Base-by-base conservation (phyloP, 768 basidiomycete species). In the Auriscalpium vulgare region DNA sequence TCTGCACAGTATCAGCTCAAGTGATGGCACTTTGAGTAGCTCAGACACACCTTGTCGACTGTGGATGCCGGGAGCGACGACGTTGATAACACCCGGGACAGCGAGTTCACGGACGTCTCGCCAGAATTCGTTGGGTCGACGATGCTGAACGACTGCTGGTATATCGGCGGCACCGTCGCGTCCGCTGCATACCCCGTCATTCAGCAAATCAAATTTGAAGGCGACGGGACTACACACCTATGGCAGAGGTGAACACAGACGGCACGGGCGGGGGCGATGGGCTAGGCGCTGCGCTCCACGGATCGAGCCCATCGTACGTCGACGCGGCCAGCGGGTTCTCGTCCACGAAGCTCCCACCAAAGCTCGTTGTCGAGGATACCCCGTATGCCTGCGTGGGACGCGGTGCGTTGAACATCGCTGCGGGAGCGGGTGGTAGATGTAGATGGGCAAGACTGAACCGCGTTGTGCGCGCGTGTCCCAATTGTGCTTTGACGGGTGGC, bases 331-430 rank as follows among this genome's bases (percentile, higher is more conserved):
- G 76, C 2, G 88, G 89, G 65, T 91, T 83, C 62, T 88, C 85
- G 62, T 84, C 84, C 21, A 89, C 85, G 67, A 83, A 88, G 69
- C 85, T 88, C 46, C 75, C 81, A 35, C 85, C 85, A 58, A 90
- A 79, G 44, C 82, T 81, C 21, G 74, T 76, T 43, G 75, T 74
- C 2, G 85, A 75, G 17, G 77, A 75, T 37, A 76, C 72, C 49
- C 76, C 75, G 64, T 91, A 89, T 58, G 85, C 75, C 62, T 87
- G 87, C 23, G 77, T 81, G 44, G 84, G 82, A 51, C 90, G 80
- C 53, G 89, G 89, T 51, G 88, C 79, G 75, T 92, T 91, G 76
- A 92, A 92, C 89, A 92, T 92, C 54, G 65, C 73, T 57, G 63
- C 37, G 17, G 51, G 17, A 34, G 51, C 21, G 48, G 16, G 29